A percentile compares a stretch with the other conserved stretches of the same genome.
These are phyloP conservation scores for Lentithecium fluviatile DNA, from an alignment of 495 filamentous ascomycete species.

Conservation along the genomic window DNA sequence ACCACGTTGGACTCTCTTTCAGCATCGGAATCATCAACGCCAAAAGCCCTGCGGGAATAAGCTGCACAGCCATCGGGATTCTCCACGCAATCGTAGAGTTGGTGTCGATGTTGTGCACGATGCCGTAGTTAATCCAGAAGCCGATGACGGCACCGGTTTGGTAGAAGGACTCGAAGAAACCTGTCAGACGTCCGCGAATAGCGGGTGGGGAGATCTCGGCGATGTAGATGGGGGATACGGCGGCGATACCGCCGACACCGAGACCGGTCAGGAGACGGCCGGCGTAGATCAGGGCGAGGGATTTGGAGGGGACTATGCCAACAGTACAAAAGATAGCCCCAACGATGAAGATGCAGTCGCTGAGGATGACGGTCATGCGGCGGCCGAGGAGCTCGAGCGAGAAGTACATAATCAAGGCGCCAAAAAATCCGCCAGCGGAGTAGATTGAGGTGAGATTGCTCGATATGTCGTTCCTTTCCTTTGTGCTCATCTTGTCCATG, in stretches of 20 bases:
- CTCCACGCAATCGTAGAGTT: conserved; percentile 27
- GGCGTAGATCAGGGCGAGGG: conserved; percentile 33
- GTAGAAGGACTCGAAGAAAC: conserved; percentile 39
- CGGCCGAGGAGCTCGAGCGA: conserved; percentile 41
- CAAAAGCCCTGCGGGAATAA: conserved; percentile 36
- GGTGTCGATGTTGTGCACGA: conserved; percentile 31
- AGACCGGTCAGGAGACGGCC: conserved; percentile 39
- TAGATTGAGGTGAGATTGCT: conserved; percentile 42
- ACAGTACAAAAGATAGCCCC: conserved; percentile 36
- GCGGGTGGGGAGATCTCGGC: conserved; percentile 38
- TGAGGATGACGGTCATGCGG: conserved; percentile 36
- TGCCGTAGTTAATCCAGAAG: conserved; percentile 41
- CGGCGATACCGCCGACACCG: conserved; percentile 37
- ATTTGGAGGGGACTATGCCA: conserved; percentile 19
- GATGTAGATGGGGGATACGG: conserved; percentile 38
- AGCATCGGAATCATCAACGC: conserved; percentile 31
- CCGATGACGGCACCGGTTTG: conserved; percentile 41
- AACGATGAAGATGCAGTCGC: conserved; percentile 35
- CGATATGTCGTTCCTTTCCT: conserved; percentile 36
- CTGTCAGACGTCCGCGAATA: conserved; percentile 37
- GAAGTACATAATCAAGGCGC: conserved; percentile 42
- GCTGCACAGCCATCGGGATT: conserved; percentile 38
- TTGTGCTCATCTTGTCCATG: conserved; percentile 32
- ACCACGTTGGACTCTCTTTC: conserved; percentile 28
- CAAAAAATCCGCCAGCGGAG: conserved; percentile 40